Evolutionary conservation across 495 filamentous ascomycete genomes (phyloP), one percentile per base, ranked within the genome.

Genomic region (Aspergillus conjunctus): DNA sequence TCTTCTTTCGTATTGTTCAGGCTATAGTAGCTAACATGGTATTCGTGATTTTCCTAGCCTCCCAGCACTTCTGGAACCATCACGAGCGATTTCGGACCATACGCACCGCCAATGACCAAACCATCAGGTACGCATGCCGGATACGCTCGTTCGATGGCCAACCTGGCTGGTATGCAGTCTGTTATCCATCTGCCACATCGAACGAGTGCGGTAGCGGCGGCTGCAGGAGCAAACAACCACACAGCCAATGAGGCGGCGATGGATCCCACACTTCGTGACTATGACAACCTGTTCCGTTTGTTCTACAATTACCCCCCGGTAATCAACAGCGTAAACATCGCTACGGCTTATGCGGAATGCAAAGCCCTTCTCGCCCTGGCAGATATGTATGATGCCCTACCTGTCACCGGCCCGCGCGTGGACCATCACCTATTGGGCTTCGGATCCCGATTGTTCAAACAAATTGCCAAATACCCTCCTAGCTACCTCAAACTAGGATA

Each of bases 371-470:
- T 97, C 34, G 84, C 82, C 17, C 78, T 96, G 37, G 92, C 90
- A 8, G 92, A 96, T 70, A 90, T 93, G 79, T 96, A 96, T 77
- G 92, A 97, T 71, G 91, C 92, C 4, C 81, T 96, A 9, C 79
- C 86, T 18, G 91, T 96, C 15, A 90, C 96, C 15, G 92, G 92
- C 0, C 89, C 91, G 1, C 85, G 92, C n/a, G 87, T 96, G 10
- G 92, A 97, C 67, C 91, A 97, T 77, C 92, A 97, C 71, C 77
- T 97, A 4, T 79, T 97, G 1, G 91, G 92, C 57, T 97, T 96
- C 73, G 91, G 92, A 60, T 89, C 87, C 30, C 82, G 91, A 15
- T 82, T 97, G 0, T 96, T 91, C 86, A 93, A 93, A 69, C 92
- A 97, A 67, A 94, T 96, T 58, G 91, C 91, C 39, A 96, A 95